Evolutionary conservation across 2,329 filamentous ascomycete species (phyloP).

Genomic region (Laburnicola sp.): DNA sequence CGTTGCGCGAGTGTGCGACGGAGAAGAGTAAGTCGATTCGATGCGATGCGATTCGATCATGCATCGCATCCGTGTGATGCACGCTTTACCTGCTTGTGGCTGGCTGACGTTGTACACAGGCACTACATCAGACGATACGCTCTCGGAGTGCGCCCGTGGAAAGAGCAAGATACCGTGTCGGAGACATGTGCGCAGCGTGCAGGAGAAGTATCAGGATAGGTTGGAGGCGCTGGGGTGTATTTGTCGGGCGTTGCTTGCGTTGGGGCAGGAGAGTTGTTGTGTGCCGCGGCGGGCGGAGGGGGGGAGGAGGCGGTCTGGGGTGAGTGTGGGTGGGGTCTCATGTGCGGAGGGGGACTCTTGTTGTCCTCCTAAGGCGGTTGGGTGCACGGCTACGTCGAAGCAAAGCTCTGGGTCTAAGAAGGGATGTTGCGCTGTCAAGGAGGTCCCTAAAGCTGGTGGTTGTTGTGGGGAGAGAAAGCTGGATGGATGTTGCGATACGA

Average conservation of each 20-base stretch:
- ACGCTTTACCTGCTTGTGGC: not conserved
- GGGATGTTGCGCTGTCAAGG: not conserved
- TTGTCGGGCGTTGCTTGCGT: constrained; percentile 8
- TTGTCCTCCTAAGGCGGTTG: not conserved
- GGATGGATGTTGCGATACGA: not conserved
- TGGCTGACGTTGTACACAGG: not conserved
- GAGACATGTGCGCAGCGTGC: constrained; percentile 1
- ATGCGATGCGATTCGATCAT: too few relatives aligned
- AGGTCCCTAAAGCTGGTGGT: too few relatives aligned
- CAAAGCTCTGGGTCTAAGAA: not conserved
- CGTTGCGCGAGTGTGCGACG: constrained; percentile 7
- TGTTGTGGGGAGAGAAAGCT: not conserved
- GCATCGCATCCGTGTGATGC: not conserved
- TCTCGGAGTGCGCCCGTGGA: constrained; percentile 1
- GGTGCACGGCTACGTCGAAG: not conserved
- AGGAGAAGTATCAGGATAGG: not conserved
- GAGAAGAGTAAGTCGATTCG: not conserved
- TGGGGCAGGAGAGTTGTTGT: constrained; percentile 13
- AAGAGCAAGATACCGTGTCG: constrained; percentile 1
- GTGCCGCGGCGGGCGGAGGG: not conserved
- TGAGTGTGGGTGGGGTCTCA: not conserved
- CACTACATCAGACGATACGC: too few relatives aligned
- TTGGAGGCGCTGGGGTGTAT: constrained; percentile 14
- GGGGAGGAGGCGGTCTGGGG: not conserved
- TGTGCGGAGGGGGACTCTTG: constrained; percentile 7